Percentiles rank a stretch among this genome's conserved stretches.
phyloP scores from a whole-genome alignment of 768 basidiomycete genomes.

The Tephrocybe rancida region DNA sequence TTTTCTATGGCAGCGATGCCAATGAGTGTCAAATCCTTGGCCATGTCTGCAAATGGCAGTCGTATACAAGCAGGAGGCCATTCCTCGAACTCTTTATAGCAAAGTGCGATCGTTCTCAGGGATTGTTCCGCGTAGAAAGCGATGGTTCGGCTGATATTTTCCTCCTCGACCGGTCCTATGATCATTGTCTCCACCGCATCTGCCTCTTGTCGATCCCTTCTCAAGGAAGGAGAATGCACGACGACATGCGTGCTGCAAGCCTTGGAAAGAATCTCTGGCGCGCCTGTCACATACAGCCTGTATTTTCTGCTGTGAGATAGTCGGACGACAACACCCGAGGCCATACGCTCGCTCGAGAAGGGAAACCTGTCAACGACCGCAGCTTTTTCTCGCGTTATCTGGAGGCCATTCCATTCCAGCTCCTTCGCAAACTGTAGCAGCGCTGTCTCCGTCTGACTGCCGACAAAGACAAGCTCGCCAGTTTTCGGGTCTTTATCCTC shows the following conservation, averaged over 20 bases:
- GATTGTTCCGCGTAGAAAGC: conserved; percentile 98
- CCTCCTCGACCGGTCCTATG: conserved; percentile 68
- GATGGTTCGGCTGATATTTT: conserved; percentile 91
- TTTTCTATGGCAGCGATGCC: conserved; percentile 96
- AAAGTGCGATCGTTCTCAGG: conserved; percentile 91
- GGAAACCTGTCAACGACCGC: conserved; percentile 85
- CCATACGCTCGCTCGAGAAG: conserved; percentile 91
- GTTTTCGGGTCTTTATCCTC: conserved; percentile 73
- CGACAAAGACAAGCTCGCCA: conserved; percentile 68
- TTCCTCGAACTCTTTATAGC: conserved; percentile 82
- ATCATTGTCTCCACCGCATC: conserved; percentile 51
- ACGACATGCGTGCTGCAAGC: conserved; percentile 74
- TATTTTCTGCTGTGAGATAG: conserved; percentile 49
- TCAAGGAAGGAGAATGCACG: conserved; percentile 42
- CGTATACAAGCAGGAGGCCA: conserved; percentile 76
- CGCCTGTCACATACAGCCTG: conserved; percentile 89
- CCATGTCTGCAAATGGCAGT: conserved; percentile 67
- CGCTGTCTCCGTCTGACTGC: conserved; percentile 95
- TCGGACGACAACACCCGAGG: conserved; percentile 89
- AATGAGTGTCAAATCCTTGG: conserved; percentile 78
- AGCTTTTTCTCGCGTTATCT: conserved; percentile 59
- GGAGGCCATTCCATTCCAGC: conserved; percentile 76
- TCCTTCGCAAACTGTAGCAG: conserved; percentile 84
- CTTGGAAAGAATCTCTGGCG: conserved; percentile 89
- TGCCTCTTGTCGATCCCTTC: conserved; percentile 16